phyloP scores from a whole-genome alignment of 306 rosid genomes.

The Trifolium fragiferum region DNA sequence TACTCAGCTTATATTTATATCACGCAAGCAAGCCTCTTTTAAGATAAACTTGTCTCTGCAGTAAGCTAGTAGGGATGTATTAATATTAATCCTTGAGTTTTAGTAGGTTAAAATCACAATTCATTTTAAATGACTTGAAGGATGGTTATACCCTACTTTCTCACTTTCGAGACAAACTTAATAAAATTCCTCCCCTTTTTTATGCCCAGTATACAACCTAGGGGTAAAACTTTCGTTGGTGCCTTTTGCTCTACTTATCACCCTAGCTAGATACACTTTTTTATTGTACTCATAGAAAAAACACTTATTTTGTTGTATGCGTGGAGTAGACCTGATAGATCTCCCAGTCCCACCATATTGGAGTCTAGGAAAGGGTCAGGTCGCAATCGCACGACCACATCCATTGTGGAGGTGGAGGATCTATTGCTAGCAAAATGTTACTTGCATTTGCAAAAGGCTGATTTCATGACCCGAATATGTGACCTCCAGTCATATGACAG shows the following conservation, averaged over 20 bases:
- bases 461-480: neutral
- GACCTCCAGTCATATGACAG: neutral
- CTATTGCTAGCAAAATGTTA: neutral
- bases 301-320: neutral
- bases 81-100: neutral
- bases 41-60: neutral
- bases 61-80: neutral
- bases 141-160: constrained; percentile 7
- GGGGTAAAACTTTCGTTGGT: neutral
- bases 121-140: constrained; percentile 5
- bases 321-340: neutral
- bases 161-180: constrained; percentile 5
- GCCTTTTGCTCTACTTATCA: constrained; percentile 1
- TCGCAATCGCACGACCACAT: neutral
- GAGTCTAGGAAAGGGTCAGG: neutral
- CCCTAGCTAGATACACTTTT: constrained; percentile 11
- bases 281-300: constrained; percentile 2
- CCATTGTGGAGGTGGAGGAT: constrained; percentile 10
- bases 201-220: neutral
- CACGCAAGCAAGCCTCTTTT: neutral
- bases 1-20: neutral
- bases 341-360: neutral
- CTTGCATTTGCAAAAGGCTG: neutral
- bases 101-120: neutral
- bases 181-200: neutral